Base-by-base conservation (phyloP, 176 grass and related monocot species). In the Oryza australiensis region DNA sequence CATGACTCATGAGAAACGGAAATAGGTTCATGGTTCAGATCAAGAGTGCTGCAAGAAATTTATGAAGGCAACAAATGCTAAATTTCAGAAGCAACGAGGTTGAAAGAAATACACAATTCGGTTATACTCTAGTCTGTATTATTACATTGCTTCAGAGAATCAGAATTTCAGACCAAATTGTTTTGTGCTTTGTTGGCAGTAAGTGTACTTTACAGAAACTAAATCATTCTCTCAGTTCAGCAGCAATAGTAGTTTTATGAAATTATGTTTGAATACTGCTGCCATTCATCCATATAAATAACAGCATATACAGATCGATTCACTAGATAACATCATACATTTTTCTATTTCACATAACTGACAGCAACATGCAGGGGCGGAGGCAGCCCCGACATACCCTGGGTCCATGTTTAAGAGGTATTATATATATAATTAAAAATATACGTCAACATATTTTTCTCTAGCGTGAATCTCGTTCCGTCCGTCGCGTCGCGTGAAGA, bases 1-100 rank as follows among this genome's bases (percentile, higher is more conserved):
- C 42, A 74, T 40, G 38, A 40, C 38, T 40, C 38, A 11, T 75
- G 37, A 84, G 55, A 80, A 80, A 80, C 66, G 60, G 27, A 82
- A 67, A 60, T 67, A 82, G 5, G 5, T 66, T n/a, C 6, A 57
- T n/a, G n/a, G n/a, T n/a, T n/a, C n/a, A n/a, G n/a, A n/a, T n/a
- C n/a, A n/a, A n/a, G n/a, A n/a, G n/a, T n/a, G n/a, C n/a, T n/a
- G n/a, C n/a, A n/a, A n/a, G n/a, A n/a, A n/a, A n/a, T n/a, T n/a
- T n/a, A n/a, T n/a, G n/a, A n/a, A n/a, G n/a, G n/a, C n/a, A n/a
- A n/a, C n/a, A n/a, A n/a, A n/a, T n/a, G n/a, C n/a, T n/a, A 16
- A 33, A 28, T 55, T n/a, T 22, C 20, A 66, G 42, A 18, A 67
- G 12, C 26, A 68, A 41, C 68, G 23, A 62, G 59, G 12, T 22